phyloP scores from a whole-genome alignment of 2,329 filamentous ascomycete genomes.

The Penicillium sp. region DNA sequence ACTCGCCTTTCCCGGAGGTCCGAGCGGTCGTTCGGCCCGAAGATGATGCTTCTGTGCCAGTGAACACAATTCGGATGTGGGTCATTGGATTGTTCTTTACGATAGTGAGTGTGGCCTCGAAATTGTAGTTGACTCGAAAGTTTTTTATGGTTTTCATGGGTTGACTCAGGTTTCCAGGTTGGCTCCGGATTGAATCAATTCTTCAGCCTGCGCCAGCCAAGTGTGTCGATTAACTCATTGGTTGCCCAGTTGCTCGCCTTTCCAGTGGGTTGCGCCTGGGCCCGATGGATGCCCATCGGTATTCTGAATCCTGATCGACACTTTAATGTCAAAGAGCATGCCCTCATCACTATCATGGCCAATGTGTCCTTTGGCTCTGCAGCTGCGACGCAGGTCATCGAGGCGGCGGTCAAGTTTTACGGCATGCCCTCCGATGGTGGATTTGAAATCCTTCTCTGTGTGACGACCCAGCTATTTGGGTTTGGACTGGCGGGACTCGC shows the following conservation, averaged over 20 bases:
- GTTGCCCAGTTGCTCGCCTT: slow-evolving; percentile 43
- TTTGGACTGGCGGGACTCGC: slow-evolving; percentile 58
- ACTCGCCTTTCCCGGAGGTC: slow-evolving; percentile 37
- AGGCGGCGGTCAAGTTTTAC: slow-evolving; percentile 46
- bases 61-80: slow-evolving; percentile 36
- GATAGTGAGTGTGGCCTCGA: slow-evolving; percentile 23
- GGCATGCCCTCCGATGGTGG: slow-evolving; percentile 53
- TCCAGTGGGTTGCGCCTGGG: slow-evolving; percentile 39
- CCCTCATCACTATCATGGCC: slow-evolving; percentile 42
- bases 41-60: slow-evolving; percentile 27
- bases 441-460: slow-evolving; percentile 55
- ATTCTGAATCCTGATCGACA: slow-evolving; percentile 40
- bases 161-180: slow-evolving; percentile 15
- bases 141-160: slow-evolving; percentile 1
- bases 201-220: slow-evolving; percentile 35
- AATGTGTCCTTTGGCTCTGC: slow-evolving; percentile 45
- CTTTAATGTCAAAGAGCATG: slow-evolving; percentile 39
- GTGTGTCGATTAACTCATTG: slow-evolving; percentile 34
- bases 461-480: slow-evolving; percentile 58
- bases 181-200: slow-evolving; percentile 36
- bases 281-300: slow-evolving; percentile 34
- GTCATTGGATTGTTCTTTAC: slow-evolving; percentile 34
- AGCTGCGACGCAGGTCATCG: slow-evolving; percentile 34
- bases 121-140: not conserved
- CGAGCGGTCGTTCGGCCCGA: slow-evolving; percentile 32